These are phyloP conservation scores for Austroboletus rostrupii DNA, from an alignment of 1,284 basidiomycete species.

Conservation along the genomic window DNA sequence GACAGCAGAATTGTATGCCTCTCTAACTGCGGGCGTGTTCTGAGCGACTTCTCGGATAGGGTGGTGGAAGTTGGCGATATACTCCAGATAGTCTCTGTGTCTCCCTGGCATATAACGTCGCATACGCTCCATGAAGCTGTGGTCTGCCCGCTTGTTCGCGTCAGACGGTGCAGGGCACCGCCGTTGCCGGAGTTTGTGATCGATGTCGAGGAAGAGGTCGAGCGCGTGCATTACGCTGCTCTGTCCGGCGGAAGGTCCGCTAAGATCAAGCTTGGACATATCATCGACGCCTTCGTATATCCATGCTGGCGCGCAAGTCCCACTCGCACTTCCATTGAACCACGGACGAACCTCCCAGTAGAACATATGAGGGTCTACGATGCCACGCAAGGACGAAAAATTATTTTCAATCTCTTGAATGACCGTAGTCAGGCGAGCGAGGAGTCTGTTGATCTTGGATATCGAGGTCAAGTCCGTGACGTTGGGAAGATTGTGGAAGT, in stretches of 20 bases:
- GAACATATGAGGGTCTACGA: conserved; percentile 85
- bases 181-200: conserved; percentile 76
- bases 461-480: conserved; percentile 66
- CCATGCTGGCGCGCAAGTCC: conserved; percentile 63
- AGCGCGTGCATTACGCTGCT: conserved; percentile 84
- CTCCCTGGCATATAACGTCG: conserved; percentile 77
- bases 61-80: conserved; percentile 45
- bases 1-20: conserved; percentile 79
- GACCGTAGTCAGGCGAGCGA: conserved; percentile 64
- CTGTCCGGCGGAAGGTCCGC: conserved; percentile 93
- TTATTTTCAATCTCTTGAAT: conserved; percentile 73
- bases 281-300: conserved; percentile 76
- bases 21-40: conserved; percentile 51
- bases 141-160: conserved; percentile 58
- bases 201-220: conserved; percentile 78
- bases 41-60: conserved; percentile 59
- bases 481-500: conserved; percentile 71
- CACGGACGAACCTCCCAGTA: conserved; percentile 92
- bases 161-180: conserved; percentile 67
- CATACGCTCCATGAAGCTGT: conserved; percentile 80
- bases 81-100: conserved; percentile 64
- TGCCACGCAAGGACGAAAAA: conserved; percentile 66
- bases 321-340: conserved; percentile 80
- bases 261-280: conserved; percentile 57
- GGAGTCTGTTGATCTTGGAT: conserved; percentile 69